These are phyloP conservation scores for Coemansia sp. DNA, from an alignment of 192 early-diverging fungal species.

Conservation along the genomic window DNA sequence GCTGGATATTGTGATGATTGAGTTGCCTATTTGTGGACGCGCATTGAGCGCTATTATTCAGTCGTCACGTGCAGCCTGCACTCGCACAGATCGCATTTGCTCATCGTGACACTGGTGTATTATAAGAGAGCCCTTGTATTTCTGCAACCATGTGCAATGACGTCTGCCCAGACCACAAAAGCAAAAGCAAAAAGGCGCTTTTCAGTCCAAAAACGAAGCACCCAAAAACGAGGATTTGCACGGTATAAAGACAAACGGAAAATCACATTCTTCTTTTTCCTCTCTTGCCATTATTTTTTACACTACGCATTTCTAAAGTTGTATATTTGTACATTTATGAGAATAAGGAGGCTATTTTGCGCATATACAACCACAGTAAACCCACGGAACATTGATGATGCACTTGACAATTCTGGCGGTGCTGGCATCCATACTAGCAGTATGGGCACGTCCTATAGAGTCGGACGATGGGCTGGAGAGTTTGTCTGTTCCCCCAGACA, in stretches of 20 bases:
- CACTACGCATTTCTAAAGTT: neutral
- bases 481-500: conserved; percentile 1
- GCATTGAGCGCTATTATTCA: too few relatives aligned
- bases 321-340: neutral
- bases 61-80: too few relatives aligned
- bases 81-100: too few relatives aligned
- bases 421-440: conserved; percentile 4
- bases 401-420: neutral
- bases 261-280: conserved; percentile 8
- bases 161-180: too few relatives aligned
- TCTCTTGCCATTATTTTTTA: conserved; percentile 7
- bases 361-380: neutral
- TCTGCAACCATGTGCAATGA: too few relatives aligned
- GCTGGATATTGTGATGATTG: too few relatives aligned
- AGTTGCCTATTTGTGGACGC: too few relatives aligned
- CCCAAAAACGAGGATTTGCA: neutral
- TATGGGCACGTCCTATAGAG: neutral
- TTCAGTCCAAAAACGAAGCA: neutral
- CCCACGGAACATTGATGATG: neutral
- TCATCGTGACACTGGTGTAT: too few relatives aligned
- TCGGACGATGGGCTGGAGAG: neutral
- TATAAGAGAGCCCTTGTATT: too few relatives aligned
- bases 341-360: neutral
- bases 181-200: neutral
- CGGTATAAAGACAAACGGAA: neutral